These are phyloP conservation scores for Serendipita indica DNA, from an alignment of 768 basidiomycete species.

Conservation along the genomic window DNA sequence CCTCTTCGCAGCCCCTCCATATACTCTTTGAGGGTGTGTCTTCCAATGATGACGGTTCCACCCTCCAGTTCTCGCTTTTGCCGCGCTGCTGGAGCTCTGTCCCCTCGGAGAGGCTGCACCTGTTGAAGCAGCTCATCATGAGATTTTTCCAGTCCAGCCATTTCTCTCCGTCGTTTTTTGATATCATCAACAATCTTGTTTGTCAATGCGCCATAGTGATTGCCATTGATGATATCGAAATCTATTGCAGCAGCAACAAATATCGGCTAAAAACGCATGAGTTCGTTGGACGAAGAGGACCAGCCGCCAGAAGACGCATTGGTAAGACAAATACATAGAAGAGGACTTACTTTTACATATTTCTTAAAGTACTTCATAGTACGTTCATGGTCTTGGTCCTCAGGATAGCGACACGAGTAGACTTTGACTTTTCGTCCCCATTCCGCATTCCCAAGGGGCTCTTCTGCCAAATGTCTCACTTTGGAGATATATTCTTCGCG, in stretches of 20 bases:
- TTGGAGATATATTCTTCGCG: slow-evolving; percentile 63
- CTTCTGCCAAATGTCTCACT: slow-evolving; percentile 63
- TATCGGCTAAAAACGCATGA: slow-evolving; percentile 48
- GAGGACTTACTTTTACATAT: slow-evolving; percentile 73
- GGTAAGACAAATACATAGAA: neutral
- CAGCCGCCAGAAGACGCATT: neutral
- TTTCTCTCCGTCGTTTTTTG: slow-evolving; percentile 49
- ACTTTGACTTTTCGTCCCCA: slow-evolving; percentile 69
- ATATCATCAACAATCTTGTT: slow-evolving; percentile 59
- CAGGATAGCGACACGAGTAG: slow-evolving; percentile 83
- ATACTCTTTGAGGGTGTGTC: slow-evolving; percentile 89
- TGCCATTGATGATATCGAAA: slow-evolving; percentile 69
- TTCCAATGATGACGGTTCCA: slow-evolving; percentile 72
- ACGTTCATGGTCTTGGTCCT: slow-evolving; percentile 82
- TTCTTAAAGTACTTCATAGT: slow-evolving; percentile 81
- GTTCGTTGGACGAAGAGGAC: neutral
- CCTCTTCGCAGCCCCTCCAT: slow-evolving; percentile 74
- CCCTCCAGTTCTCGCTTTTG: slow-evolving; percentile 56
- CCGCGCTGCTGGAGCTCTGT: slow-evolving; percentile 36
- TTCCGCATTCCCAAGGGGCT: slow-evolving; percentile 47
- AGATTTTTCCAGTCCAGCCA: slow-evolving; percentile 41
- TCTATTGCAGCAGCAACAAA: slow-evolving; percentile 90
- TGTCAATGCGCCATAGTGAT: slow-evolving; percentile 76
- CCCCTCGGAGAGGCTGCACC: slow-evolving; percentile 34
- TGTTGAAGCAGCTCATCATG: slow-evolving; percentile 18